Evolutionary conservation across 345 rosid species (phyloP).

Genomic region (Melaleuca quinquenervia): DNA sequence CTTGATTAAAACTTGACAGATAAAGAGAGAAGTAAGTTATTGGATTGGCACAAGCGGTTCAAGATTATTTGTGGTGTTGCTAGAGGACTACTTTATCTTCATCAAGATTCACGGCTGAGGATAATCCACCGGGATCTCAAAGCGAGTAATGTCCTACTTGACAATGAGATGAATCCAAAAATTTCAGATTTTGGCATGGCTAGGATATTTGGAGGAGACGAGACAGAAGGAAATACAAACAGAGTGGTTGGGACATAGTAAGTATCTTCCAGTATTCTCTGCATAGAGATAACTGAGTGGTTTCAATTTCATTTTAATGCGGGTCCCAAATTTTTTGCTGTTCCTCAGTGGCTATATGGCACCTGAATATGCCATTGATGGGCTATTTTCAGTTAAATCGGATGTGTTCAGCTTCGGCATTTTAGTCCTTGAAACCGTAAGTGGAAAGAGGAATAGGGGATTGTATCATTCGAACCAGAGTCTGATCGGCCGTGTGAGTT

Average conservation of each 20-base stretch:
- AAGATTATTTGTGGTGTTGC: neutral
- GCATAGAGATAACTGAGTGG: neutral
- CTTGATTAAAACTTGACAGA: neutral
- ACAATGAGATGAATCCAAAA: neutral
- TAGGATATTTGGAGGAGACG: neutral
- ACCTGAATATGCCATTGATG: constrained; percentile 35
- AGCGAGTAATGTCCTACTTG: neutral
- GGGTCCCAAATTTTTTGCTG: neutral
- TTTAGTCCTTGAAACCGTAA: constrained; percentile 25
- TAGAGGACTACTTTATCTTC: neutral
- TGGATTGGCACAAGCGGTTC: neutral
- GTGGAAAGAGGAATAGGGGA: constrained; percentile 27
- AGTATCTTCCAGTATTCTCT: neutral
- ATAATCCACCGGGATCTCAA: neutral
- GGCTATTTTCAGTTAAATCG: constrained; percentile 25
- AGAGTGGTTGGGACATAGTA: neutral
- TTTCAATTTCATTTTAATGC: neutral
- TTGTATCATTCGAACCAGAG: constrained; percentile 17
- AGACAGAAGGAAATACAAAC: neutral
- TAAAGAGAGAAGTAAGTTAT: neutral
- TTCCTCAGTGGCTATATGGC: constrained; percentile 34
- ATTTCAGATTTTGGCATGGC: neutral
- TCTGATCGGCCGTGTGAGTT: constrained; percentile 30
- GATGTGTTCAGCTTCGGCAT: constrained; percentile 39
- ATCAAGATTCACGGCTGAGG: neutral